Conservation (phyloP, 768 basidiomycete genomes). For the Termitomyces titanicus region DNA sequence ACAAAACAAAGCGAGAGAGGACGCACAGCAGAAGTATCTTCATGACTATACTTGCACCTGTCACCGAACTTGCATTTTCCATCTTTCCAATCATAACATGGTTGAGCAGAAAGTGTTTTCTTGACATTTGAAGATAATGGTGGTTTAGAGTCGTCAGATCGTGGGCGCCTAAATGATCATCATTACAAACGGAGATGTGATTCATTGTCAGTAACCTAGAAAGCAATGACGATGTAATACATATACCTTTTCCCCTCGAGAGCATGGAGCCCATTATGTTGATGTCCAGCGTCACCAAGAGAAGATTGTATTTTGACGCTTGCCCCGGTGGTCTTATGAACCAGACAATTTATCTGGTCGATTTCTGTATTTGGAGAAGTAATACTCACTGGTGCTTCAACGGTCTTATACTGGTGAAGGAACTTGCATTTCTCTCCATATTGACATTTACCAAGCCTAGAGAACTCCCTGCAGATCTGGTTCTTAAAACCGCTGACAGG, state of each 20-base stretch:
- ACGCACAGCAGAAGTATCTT: neutral
- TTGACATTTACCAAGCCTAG: neutral
- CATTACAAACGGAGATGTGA: neutral
- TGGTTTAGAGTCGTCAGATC: neutral
- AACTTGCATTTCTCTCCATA: conserved; percentile 8
- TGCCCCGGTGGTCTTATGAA: neutral
- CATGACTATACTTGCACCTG: conserved; percentile 4
- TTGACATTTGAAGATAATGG: neutral
- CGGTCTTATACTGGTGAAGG: neutral
- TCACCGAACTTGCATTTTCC: conserved; percentile 5
- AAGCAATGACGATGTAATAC: neutral
- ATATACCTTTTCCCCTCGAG: neutral
- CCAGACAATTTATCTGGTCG: neutral
- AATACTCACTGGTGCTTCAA: neutral
- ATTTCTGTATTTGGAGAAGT: neutral
- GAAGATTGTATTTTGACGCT: neutral
- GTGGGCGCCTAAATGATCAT: neutral
- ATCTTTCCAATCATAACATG: neutral
- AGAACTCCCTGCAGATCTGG: neutral
- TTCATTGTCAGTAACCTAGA: too few relatives aligned
- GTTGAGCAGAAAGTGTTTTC: neutral
- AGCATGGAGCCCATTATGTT: neutral
- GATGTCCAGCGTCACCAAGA: neutral
- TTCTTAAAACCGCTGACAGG: neutral
- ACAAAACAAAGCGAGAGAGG: too few relatives aligned